phyloP scores from a whole-genome alignment of 2,329 filamentous ascomycete species.

The Dactylellina cionopaga region DNA sequence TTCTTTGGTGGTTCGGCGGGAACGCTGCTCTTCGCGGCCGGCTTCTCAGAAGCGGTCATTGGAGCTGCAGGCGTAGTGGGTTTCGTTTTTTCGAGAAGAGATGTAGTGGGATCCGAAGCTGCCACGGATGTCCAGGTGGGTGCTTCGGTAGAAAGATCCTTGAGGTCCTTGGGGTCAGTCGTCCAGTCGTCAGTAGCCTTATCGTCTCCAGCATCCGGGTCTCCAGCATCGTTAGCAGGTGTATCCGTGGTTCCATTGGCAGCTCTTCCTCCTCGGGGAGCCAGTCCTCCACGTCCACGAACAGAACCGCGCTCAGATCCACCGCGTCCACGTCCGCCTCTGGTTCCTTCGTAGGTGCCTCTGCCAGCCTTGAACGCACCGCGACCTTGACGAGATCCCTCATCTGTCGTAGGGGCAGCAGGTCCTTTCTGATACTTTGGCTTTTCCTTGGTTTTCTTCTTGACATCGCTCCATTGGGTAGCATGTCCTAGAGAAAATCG shows the following conservation, averaged over 20 bases:
- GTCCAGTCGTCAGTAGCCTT: constrained; percentile 19
- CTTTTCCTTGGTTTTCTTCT: constrained; percentile 79
- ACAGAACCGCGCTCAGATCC: constrained; percentile 69
- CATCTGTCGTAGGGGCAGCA: constrained; percentile 67
- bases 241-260: constrained; percentile 68
- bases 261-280: constrained; percentile 73
- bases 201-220: constrained; percentile 37
- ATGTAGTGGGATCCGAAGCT: constrained; percentile 28
- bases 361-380: constrained; percentile 59
- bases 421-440: constrained; percentile 76
- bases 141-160: constrained; percentile 3
- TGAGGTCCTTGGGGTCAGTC: constrained; percentile 11
- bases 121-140: constrained; percentile 37
- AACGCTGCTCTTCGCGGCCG: constrained; percentile 69
- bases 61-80: constrained; percentile 36
- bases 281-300: constrained; percentile 74
- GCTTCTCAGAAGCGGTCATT: constrained; percentile 67
- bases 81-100: constrained; percentile 37
- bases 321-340: constrained; percentile 69
- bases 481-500: constrained; percentile 75
- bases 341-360: constrained; percentile 63
- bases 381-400: constrained; percentile 64
- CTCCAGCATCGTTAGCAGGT: constrained; percentile 25
- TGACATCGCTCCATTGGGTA: constrained; percentile 85
- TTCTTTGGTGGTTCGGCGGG: constrained; percentile 62